Evolutionary conservation across 2,329 filamentous ascomycete species (phyloP).

Genomic region (Botrytis squamosa): DNA sequence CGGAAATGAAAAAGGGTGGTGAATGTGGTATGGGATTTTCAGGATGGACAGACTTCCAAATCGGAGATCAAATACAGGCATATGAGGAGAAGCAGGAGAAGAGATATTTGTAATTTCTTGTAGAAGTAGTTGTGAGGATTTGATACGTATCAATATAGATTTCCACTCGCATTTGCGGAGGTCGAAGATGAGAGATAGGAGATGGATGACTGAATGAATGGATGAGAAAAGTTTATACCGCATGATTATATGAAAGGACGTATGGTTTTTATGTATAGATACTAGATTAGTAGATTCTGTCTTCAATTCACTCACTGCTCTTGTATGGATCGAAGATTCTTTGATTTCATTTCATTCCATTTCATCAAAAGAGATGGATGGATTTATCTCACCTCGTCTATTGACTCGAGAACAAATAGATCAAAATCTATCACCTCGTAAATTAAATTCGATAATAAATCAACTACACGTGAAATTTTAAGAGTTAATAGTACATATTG

Average conservation of each 20-base stretch:
- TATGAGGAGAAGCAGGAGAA: constrained; percentile 79
- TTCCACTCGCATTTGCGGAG: background rate
- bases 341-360: background rate
- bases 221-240: constrained; percentile 60
- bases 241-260: background rate
- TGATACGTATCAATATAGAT: background rate
- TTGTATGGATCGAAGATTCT: background rate
- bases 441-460: too few species aligned
- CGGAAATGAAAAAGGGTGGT: constrained; percentile 85
- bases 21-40: constrained; percentile 91
- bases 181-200: background rate
- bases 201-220: background rate
- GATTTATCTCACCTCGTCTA: too few species aligned
- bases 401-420: too few species aligned
- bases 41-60: constrained; percentile 72
- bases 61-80: constrained; percentile 83
- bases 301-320: background rate
- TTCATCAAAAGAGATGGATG: background rate
- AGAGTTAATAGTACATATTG: too few species aligned
- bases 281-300: background rate
- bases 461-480: too few species aligned
- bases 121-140: background rate
- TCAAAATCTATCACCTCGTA: too few species aligned
- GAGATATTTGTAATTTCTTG: constrained; percentile 39
- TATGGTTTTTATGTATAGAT: background rate